phyloP scores from a whole-genome alignment of 495 filamentous ascomycete genomes.

The Penicillium soppii region DNA sequence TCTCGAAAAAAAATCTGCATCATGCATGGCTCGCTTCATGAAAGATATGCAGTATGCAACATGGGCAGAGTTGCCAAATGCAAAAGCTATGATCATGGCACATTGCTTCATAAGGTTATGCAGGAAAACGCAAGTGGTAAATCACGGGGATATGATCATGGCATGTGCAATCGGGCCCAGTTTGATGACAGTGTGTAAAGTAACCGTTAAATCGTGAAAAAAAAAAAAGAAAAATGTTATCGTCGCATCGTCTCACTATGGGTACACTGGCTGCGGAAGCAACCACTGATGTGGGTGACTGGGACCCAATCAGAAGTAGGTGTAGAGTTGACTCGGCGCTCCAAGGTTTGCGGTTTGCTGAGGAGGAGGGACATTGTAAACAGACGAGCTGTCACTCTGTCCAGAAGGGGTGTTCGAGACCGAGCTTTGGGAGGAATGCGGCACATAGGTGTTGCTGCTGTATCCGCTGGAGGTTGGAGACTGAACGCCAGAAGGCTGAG shows the following conservation, averaged over 20 bases:
- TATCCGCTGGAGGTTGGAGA: constrained; percentile 25
- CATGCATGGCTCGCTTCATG: constrained; percentile 16
- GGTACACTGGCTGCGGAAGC: constrained; percentile 36
- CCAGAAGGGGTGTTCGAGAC: constrained; percentile 32
- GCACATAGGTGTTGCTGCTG: constrained; percentile 26
- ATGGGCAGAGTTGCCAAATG: constrained; percentile 7
- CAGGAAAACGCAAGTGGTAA: constrained; percentile 12
- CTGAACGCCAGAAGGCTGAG: constrained; percentile 25
- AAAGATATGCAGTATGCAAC: constrained; percentile 22
- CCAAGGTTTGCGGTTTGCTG: constrained; percentile 27
- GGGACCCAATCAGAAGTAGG: constrained; percentile 31
- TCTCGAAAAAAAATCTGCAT: constrained; percentile 15
- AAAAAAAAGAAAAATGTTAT: constrained; percentile 19
- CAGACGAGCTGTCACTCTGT: constrained; percentile 27
- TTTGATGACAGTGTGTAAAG: constrained; percentile 33
- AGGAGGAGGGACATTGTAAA: constrained; percentile 26
- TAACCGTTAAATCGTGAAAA: constrained; percentile 45
- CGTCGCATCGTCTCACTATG: constrained; percentile 47
- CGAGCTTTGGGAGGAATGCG: constrained; percentile 29
- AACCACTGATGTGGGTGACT: constrained; percentile 12
- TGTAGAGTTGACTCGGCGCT: constrained; percentile 29
- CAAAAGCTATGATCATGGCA: constrained; percentile 17
- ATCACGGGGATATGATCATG: constrained; percentile 23
- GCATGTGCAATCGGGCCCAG: constrained; percentile 30
- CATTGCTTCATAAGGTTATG: constrained; percentile 20